These are phyloP conservation scores for Begonia fuchsioides DNA, from an alignment of 306 rosid genomes.

Conservation along the genomic window DNA sequence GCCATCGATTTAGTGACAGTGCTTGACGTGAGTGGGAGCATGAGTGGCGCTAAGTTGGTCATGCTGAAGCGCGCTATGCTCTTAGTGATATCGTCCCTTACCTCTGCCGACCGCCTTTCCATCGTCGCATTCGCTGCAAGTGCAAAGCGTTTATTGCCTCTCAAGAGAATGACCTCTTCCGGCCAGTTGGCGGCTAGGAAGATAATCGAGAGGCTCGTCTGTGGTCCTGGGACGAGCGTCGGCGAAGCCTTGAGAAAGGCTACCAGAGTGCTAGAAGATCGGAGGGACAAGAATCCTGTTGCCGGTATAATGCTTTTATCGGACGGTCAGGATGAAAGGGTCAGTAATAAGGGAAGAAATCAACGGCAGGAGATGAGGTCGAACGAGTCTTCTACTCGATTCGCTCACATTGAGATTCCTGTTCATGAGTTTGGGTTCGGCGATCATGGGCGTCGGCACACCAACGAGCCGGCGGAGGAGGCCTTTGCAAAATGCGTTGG, in stretches of 20 bases:
- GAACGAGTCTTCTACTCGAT: neutral
- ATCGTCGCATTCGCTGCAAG: constrained; percentile 13
- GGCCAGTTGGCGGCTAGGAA: constrained; percentile 10
- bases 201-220: constrained; percentile 4
- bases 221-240: constrained; percentile 14
- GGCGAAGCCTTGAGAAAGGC: constrained; percentile 14
- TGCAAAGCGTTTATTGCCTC: constrained; percentile 14
- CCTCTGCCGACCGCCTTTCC: constrained; percentile 22
- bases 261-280: constrained; percentile 16
- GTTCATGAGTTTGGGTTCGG: constrained; percentile 27
- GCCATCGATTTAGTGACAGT: constrained; percentile 24
- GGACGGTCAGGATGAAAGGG: constrained; percentile 17
- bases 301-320: constrained; percentile 22
- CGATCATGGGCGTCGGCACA: constrained; percentile 3
- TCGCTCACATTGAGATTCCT: constrained; percentile 10
- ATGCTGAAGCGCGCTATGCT: constrained; percentile 16
- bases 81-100: constrained; percentile 16
- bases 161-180: constrained; percentile 13
- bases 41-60: constrained; percentile 16
- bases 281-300: constrained; percentile 12
- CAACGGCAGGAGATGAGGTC: neutral
- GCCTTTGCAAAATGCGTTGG: constrained; percentile 21
- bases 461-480: constrained; percentile 20
- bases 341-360: neutral
- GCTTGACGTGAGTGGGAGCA: constrained; percentile 20